Base-by-base conservation (phyloP, 352 stramenopile genomes). In the Phytophthora sp. region DNA sequence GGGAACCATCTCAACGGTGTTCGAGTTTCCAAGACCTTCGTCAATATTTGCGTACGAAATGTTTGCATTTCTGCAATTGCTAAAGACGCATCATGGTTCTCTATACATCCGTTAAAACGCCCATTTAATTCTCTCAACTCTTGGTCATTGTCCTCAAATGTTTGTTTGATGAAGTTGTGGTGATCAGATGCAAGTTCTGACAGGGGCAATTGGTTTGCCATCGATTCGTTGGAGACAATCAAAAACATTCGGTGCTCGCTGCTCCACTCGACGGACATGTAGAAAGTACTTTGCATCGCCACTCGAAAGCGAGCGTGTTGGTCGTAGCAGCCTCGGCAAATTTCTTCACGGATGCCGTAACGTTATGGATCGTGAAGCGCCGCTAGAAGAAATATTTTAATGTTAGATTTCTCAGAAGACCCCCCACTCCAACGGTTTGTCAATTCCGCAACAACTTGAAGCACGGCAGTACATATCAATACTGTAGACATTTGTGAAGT, bases 1-100 rank as follows among this genome's bases (percentile, higher is more conserved):
- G 63, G 31, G 1, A 71, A 11, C 63, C 63, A 66, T 36, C 31
- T 55, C 16, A 66, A 57, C 13, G 63, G 63, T 27, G 39, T 42
- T 33, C 11, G 47, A n/a, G 39, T 57, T 27, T 11, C 6, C 18
- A 71, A 49, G 31, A 66, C 66, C 18, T 7, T 46, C 7, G 16
- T 46, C 41, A 71, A 21, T 13, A 54, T 21, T 52, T 15, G 56
- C 26, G 47, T 53, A 23, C 63, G 63, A 39, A 66, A 24, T 53
- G 16, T 27, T 29, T 66, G 55, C 41, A 66, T 61, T 46, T 60
- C 41, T 42, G 18, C 6, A 26, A 61, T 46, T n/a, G 26, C n/a
- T 7, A 20, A 49, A 0, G 30, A 52, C 7, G 16, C 21, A 15
- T 51, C 46, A 36, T 11, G 23, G 16, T 18, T 26, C 5, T 54